Percentiles rank a stretch among this genome's conserved stretches.
Conservation (phyloP, 139 green algal genomes). For the Tetratostichococcus sp. region DNA sequence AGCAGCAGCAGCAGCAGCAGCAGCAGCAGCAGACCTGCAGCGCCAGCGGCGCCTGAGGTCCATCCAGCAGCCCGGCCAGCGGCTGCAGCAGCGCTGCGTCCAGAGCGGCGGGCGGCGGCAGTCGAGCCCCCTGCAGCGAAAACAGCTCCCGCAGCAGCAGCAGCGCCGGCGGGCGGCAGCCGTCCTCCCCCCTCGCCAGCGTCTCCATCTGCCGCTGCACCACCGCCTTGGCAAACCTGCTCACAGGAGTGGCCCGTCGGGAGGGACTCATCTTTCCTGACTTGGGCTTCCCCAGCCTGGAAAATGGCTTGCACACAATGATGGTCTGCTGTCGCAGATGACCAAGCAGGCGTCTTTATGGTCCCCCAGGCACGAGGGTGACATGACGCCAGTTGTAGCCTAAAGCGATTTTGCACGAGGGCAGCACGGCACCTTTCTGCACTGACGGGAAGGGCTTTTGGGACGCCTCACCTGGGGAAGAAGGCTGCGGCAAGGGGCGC, state of each 20-base stretch:
- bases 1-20: neutral
- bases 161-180: constrained; percentile 9
- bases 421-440: too few species aligned
- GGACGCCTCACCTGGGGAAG: constrained; percentile 50
- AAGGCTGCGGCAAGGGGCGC: constrained; percentile 23
- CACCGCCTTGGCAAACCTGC: constrained; percentile 24
- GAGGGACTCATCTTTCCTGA: neutral
- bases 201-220: constrained; percentile 44
- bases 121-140: neutral
- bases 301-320: neutral
- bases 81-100: constrained; percentile 8
- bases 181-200: constrained; percentile 23
- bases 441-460: too few species aligned
- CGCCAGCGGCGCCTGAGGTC: constrained; percentile 1
- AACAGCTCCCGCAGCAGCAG: constrained; percentile 3
- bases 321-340: too few species aligned
- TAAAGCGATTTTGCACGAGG: too few species aligned
- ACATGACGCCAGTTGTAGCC: too few species aligned
- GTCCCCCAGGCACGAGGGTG: too few species aligned
- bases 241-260: too few species aligned
- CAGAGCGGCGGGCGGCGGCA: neutral
- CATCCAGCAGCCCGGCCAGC: constrained; percentile 10
- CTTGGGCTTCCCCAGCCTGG: neutral
- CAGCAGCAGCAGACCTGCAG: constrained; percentile 12
- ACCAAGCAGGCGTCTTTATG: too few species aligned